Conservation (phyloP, 2,329 filamentous ascomycete genomes). For the Verticillium klebahnii region DNA sequence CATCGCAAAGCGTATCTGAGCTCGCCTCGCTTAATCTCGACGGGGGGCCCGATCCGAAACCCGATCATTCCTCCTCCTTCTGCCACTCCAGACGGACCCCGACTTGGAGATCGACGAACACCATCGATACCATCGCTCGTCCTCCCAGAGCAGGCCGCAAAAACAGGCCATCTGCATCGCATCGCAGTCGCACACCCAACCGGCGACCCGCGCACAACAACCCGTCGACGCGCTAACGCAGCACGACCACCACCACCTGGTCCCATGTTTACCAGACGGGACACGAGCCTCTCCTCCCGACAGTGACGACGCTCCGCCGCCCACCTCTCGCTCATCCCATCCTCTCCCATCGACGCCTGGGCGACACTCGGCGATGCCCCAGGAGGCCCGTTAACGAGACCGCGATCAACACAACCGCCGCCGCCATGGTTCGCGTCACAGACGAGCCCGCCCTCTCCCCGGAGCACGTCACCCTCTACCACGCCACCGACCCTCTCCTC, state of each 20-base stretch:
- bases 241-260: background rate
- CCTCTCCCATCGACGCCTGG: background rate
- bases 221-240: background rate
- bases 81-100: background rate
- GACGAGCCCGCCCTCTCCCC: slow-evolving; percentile 74
- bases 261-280: background rate
- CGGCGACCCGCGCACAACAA: slow-evolving; percentile 12
- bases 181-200: background rate
- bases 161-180: background rate
- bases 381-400: slow-evolving; percentile 16
- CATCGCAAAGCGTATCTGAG: background rate
- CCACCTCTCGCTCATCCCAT: background rate
- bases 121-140: background rate
- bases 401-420: slow-evolving; percentile 21
- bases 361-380: slow-evolving; percentile 16
- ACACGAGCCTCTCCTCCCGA: background rate
- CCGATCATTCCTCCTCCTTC: background rate
- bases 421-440: slow-evolving; percentile 77
- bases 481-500: slow-evolving; percentile 79
- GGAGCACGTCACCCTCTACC: slow-evolving; percentile 81
- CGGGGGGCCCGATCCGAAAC: background rate
- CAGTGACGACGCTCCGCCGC: background rate
- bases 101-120: background rate
- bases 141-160: background rate
- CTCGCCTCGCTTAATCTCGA: background rate